Base-by-base conservation (phyloP, 2,329 filamentous ascomycete genomes). In the Blumeria graminis region DNA sequence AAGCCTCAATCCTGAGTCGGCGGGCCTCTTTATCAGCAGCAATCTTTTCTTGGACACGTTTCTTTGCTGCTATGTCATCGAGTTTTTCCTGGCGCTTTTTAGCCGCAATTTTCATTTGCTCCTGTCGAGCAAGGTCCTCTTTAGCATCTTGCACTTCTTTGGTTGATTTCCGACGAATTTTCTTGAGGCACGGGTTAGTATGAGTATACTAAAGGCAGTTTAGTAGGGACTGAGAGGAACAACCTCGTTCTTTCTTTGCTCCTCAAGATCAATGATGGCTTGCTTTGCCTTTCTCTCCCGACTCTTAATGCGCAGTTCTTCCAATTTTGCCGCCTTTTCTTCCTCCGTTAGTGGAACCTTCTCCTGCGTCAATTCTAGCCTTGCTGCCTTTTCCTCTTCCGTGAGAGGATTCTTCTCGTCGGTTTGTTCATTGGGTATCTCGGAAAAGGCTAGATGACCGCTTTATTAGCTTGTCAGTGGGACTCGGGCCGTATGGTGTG, bases 11-110 rank as follows among this genome's bases (percentile, higher is more conserved):
- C 68, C 92, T 94, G 61, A 83, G 76, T 61, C 85, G 81, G 56
- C 92, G 81, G 64, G 90, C 88, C 63, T 86, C 84, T 73, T 93
- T 95, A 71, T 96, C 89, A 13, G 85, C 89, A 63, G 92, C 89
- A 61, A 98, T 94, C 75, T 89, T 89, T 57, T 87, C 89, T 70
- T 88, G 83, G 68, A 95, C 90, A 38, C 85, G 80, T 69, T 83
- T 86, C 74, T 90, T 92, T 10, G 87, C 90, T 46, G 87, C 86
- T 8, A 83, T 69, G 56, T 96, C 92, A 14, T 84, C 86, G 45
- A 78, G 72, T 72, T 95, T 95, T 72, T 98, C 92, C 64, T 82
- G 78, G 56, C 82, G 81, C 73, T 95, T 95, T 64, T 80, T 78
- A 55, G 82, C 82, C 0, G 87, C 89, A 63, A 94, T 87, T 69